Base-by-base conservation (phyloP, 108 stramenopile species). In the Conticribra weissflogii region DNA sequence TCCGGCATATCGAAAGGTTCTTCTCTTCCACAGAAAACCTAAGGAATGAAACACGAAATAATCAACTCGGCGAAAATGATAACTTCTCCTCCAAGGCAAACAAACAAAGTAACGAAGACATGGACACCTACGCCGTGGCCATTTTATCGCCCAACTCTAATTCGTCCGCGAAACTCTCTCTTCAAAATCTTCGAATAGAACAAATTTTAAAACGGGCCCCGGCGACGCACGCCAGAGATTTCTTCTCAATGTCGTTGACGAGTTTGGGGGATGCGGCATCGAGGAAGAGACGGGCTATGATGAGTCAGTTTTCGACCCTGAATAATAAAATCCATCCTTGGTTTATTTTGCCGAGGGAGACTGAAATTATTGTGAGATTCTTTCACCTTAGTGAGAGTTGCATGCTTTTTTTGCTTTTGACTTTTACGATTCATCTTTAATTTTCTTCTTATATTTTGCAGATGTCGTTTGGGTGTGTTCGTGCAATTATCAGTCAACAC, bases 341-440 rank as follows among this genome's bases (percentile, higher is more conserved):
- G 59, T 88, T 88, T 44, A 91, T 96, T 72, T 56, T 92, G 17
- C 90, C 95, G 17, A 72, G 92, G 25, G 84, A 73, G 8, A 72
- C 82, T 7, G 81, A 81, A 44, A 86, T 96, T 53, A 23, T 93
- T 50, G 65, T 94, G 21, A 71, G 78, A 66, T 23, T 54, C 49
- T 18, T 23, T 3, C 57, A 1, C 34, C 56, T 18, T 57, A 31
- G 30, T 53, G 46, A 27, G 9, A 5, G 2, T 27, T 36, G 7
- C 48, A 23, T 17, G 46, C 15, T 58, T 1, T 3, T 18, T 46
- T 9, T 19, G 46, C 14, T 64, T 47, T 53, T 8, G 7, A 53
- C 18, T 54, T 57, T 7, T 49, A 15, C n/a, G n/a, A n/a, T n/a
- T n/a, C n/a, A n/a, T n/a, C n/a, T 54, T 57, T 54, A 23, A 9